Percentiles rank a stretch among this genome's conserved stretches.
phyloP scores from a whole-genome alignment of 306 rosid genomes.

The Urtica urens region DNA sequence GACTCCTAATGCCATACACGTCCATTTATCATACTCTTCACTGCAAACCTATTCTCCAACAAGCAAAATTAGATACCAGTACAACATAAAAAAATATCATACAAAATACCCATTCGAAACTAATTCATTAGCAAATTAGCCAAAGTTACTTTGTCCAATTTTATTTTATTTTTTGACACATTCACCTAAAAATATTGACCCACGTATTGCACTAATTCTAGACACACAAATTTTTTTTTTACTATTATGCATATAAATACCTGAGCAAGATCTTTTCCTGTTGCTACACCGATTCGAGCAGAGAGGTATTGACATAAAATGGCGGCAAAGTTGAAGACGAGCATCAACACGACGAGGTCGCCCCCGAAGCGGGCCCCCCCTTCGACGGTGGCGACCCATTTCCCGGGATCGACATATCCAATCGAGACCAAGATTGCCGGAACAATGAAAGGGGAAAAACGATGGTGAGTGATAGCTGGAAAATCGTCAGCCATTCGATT shows the following conservation, averaged over 20 bases:
- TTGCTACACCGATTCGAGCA: conserved; percentile 70
- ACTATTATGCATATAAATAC: no score
- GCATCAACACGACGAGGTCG: conserved; percentile 51
- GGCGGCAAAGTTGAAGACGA: conserved; percentile 77
- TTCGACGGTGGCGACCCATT: conserved; percentile 81
- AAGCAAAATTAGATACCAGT: no score
- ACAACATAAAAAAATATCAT: no score
- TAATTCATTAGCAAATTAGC: no score
- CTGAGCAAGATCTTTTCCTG: conserved; percentile 87
- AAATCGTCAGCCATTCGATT: conserved; percentile 19
- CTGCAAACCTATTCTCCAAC: conserved; percentile 60
- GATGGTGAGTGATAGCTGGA: conserved; percentile 28
- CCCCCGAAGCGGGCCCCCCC: conserved; percentile 83
- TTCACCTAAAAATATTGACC: no score
- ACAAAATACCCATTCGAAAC: no score
- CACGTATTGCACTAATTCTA: no score
- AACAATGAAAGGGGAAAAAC: conserved; percentile 45
- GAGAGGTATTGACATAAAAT: conserved; percentile 78
- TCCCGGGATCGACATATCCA: conserved; percentile 95
- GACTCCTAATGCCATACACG: conserved; percentile 71
- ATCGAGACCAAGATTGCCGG: conserved; percentile 66
- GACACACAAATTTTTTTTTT: no score
- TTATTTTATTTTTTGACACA: no score
- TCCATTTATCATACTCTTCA: conserved; percentile 63
- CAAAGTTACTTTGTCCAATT: no score